Conservation (phyloP, 1,284 basidiomycete genomes). For the Wolfiporia cocos region DNA sequence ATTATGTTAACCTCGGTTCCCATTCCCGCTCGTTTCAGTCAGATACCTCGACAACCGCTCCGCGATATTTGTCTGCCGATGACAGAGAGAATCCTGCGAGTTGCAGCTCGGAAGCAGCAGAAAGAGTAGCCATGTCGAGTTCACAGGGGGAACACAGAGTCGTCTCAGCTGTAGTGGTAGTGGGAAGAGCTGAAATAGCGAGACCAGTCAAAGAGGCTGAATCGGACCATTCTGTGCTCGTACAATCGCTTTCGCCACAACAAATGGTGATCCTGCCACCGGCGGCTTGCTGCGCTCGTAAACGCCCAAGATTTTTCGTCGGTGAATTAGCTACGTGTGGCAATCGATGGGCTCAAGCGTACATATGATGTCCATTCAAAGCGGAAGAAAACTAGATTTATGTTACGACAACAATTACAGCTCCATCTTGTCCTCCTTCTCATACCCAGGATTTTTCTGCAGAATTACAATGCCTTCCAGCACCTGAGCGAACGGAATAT, state of each 20-base stretch:
- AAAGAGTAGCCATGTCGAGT: neutral
- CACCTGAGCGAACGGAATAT: slow-evolving; percentile 83
- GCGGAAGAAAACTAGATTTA: slow-evolving; percentile 5
- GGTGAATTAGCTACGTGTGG: neutral
- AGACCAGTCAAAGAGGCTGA: no score
- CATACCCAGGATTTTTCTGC: slow-evolving; percentile 83
- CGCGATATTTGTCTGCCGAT: slow-evolving; percentile 58
- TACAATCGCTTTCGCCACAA: neutral
- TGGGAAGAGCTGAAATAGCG: no score
- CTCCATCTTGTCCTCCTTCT: slow-evolving; percentile 80
- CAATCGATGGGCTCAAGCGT: neutral
- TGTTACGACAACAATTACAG: slow-evolving; percentile 31
- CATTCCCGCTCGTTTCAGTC: neutral
- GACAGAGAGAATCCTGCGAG: slow-evolving; percentile 6
- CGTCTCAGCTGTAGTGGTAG: no score
- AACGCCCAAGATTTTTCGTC: slow-evolving; percentile 1
- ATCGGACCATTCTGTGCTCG: slow-evolving; percentile 6
- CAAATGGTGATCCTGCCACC: neutral
- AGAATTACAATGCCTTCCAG: slow-evolving; percentile 89
- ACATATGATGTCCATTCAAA: slow-evolving; percentile 1
- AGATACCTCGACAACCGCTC: slow-evolving; percentile 72
- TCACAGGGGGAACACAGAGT: neutral
- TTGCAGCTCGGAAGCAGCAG: slow-evolving; percentile 1
- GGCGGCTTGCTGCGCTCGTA: neutral
- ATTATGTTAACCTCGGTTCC: neutral